Evolutionary conservation across 1,284 basidiomycete genomes (phyloP).

Genomic region (Veloporphyrellus conicus): DNA sequence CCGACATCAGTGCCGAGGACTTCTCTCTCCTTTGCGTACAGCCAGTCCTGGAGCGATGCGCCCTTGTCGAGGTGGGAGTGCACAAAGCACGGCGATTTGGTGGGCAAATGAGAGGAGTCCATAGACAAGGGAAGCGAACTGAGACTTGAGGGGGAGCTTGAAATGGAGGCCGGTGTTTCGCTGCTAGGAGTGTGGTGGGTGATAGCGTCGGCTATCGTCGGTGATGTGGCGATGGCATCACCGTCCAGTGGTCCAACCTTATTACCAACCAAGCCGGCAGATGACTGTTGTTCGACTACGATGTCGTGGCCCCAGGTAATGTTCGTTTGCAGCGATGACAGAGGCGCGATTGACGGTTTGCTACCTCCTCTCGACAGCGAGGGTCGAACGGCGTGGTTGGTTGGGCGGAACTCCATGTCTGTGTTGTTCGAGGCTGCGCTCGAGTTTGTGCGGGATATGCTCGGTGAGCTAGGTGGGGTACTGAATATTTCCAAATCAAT

Average conservation of each 20-base stretch:
- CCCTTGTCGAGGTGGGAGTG: constrained; percentile 81
- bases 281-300: constrained; percentile 36
- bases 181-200: constrained; percentile 17
- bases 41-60: constrained; percentile 67
- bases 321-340: constrained; percentile 45
- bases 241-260: constrained; percentile 2
- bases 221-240: constrained; percentile 20
- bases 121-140: constrained; percentile 34
- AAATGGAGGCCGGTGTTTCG: constrained; percentile 19
- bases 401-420: constrained; percentile 27
- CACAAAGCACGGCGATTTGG: constrained; percentile 77
- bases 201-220: constrained; percentile 25
- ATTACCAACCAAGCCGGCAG: constrained; percentile 24
- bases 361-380: constrained; percentile 48
- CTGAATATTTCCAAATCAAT: constrained; percentile 47
- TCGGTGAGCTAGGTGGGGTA: constrained; percentile 59
- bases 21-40: constrained; percentile 47
- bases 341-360: constrained; percentile 32
- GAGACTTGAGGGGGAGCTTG: constrained; percentile 31
- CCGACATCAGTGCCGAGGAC: constrained; percentile 40
- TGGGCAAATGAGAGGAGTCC: constrained; percentile 31
- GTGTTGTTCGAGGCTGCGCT: constrained; percentile 30
- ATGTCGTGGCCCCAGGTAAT: constrained; percentile 46
- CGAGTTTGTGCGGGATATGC: constrained; percentile 27
- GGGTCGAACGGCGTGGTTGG: constrained; percentile 32